phyloP scores from a whole-genome alignment of 139 green algal species.

The Nannochloris sp. region DNA sequence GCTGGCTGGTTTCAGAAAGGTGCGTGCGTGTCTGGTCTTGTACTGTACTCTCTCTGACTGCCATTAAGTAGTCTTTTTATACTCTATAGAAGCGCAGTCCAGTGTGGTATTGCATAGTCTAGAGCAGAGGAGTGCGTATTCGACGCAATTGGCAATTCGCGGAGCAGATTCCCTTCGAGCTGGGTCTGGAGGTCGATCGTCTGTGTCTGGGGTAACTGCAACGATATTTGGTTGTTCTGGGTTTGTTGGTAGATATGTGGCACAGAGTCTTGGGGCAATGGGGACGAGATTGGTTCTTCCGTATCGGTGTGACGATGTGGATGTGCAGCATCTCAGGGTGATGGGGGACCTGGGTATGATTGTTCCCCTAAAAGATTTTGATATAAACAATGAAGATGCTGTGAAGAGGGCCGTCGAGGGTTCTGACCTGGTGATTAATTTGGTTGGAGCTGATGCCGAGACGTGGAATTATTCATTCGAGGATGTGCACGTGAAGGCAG shows the following conservation, averaged over 20 bases:
- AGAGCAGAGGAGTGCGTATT: neutral
- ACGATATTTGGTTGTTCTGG: constrained; percentile 91
- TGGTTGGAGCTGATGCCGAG: constrained; percentile 76
- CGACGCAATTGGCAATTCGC: constrained; percentile 25
- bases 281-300: constrained; percentile 79
- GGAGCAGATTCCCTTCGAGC: constrained; percentile 21
- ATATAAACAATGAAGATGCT: constrained; percentile 64
- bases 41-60: too few relatives aligned
- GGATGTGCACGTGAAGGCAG: constrained; percentile 52
- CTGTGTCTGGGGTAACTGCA: constrained; percentile 71
- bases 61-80: too few relatives aligned
- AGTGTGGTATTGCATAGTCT: too few relatives aligned
- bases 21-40: too few relatives aligned
- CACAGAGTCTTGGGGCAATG: constrained; percentile 65
- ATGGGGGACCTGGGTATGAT: constrained; percentile 94
- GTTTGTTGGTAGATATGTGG: constrained; percentile 91
- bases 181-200: constrained; percentile 54
- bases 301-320: constrained; percentile 75
- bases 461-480: constrained; percentile 90
- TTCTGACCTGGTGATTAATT: constrained; percentile 88
- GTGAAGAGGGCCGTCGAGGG: constrained; percentile 55
- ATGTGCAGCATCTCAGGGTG: constrained; percentile 74
- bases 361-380: constrained; percentile 16
- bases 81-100: too few relatives aligned
- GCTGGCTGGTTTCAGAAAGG: too few relatives aligned